phyloP scores from a whole-genome alignment of 2,329 filamentous ascomycete genomes.

The Boeremia lycopersici region DNA sequence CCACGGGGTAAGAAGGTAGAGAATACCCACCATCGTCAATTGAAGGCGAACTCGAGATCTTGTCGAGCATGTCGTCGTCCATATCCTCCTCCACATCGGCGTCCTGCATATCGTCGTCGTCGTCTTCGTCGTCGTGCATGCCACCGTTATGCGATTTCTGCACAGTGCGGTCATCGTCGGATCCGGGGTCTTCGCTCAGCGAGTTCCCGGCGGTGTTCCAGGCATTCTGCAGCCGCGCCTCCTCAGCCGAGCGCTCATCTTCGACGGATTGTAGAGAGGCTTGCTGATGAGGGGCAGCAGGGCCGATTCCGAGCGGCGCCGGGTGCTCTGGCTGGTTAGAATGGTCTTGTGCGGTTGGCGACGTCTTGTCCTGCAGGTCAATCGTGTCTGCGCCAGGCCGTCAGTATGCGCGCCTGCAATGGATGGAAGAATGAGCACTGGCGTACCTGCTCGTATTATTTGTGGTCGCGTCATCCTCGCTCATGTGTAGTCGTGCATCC shows the following conservation, averaged over 20 bases:
- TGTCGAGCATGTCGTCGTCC: constrained; percentile 96
- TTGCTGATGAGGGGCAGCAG: constrained; percentile 81
- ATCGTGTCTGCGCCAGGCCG: constrained; percentile 73
- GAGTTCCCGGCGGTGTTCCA: constrained; percentile 50
- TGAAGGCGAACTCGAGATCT: constrained; percentile 97
- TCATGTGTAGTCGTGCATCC: constrained; percentile 39
- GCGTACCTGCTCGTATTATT: constrained; percentile 61
- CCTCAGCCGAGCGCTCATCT: constrained; percentile 73
- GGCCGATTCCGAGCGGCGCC: constrained; percentile 58
- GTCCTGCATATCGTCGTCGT: constrained; percentile 63
- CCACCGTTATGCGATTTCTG: constrained; percentile 44
- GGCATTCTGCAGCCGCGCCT: constrained; percentile 68
- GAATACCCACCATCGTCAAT: constrained; percentile 96
- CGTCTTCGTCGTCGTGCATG: constrained; percentile 37
- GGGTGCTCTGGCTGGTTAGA: constrained; percentile 60
- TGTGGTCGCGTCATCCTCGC: constrained; percentile 61
- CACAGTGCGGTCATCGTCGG: constrained; percentile 60
- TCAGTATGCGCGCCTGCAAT: constrained; percentile 28
- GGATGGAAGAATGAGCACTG: not conserved
- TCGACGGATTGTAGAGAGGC: constrained; percentile 81
- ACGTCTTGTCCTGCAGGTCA: constrained; percentile 84
- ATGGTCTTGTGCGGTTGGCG: constrained; percentile 86
- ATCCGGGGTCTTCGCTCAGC: constrained; percentile 58
- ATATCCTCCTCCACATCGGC: constrained; percentile 72
- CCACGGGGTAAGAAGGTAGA: constrained; percentile 43